phyloP scores from a whole-genome alignment of 176 grass and related monocot genomes.

The Ampelocalamus luodianensis region DNA sequence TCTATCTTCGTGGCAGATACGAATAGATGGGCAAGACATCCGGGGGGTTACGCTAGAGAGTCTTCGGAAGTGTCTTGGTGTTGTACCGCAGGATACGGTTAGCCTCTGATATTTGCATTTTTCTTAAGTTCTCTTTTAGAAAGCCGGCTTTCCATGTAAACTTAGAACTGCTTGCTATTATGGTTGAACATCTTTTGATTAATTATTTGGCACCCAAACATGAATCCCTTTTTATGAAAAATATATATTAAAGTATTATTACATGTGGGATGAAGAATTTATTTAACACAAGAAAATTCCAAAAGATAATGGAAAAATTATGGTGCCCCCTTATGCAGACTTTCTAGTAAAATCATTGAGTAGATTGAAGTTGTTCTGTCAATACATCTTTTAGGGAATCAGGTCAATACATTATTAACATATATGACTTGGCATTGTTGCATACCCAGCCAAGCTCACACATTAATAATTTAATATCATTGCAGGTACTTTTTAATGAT shows the following conservation, averaged over 20 bases:
- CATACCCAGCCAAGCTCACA: slow-evolving; percentile 35
- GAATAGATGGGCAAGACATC: slow-evolving; percentile 90
- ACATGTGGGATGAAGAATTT: slow-evolving; percentile 24
- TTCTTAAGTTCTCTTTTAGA: slow-evolving; percentile 36
- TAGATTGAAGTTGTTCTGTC: slow-evolving; percentile 23
- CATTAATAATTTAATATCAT: slow-evolving; percentile 39
- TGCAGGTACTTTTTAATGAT: slow-evolving; percentile 98
- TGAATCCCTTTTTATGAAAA: slow-evolving; percentile 16
- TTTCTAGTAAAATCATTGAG: background rate
- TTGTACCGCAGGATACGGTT: slow-evolving; percentile 98
- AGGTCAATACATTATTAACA: slow-evolving; percentile 1
- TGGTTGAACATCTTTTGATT: slow-evolving; percentile 7
- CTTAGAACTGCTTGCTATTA: background rate
- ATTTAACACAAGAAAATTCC: slow-evolving; percentile 13
- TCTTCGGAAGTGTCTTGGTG: slow-evolving; percentile 88
- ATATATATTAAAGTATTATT: slow-evolving; percentile 29
- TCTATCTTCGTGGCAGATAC: slow-evolving; percentile 58
- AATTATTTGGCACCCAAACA: slow-evolving; percentile 37
- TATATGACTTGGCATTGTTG: slow-evolving; percentile 2
- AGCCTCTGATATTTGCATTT: slow-evolving; percentile 35
- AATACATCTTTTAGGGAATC: background rate
- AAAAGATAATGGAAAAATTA: slow-evolving; percentile 6
- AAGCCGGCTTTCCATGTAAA: slow-evolving; percentile 25
- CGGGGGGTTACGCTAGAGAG: slow-evolving; percentile 83
- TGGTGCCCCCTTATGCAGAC: slow-evolving; percentile 11